Evolutionary conservation across 148 eudicot species (phyloP).

Genomic region (Amaranthus cruentus): DNA sequence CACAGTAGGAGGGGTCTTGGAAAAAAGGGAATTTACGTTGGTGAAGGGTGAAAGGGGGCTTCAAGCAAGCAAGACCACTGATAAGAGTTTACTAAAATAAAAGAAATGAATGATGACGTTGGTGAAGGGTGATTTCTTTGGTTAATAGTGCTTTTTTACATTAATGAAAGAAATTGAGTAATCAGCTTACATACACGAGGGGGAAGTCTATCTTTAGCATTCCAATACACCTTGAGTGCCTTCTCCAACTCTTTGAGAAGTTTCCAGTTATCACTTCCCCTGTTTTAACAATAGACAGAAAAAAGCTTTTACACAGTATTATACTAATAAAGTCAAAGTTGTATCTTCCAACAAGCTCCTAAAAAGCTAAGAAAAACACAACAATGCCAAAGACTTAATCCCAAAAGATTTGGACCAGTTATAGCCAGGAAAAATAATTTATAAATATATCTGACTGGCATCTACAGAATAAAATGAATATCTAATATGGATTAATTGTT

Average conservation of each 20-base stretch:
- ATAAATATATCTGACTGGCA: too few relatives aligned
- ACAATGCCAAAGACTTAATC: too few relatives aligned
- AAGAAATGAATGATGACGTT: too few relatives aligned
- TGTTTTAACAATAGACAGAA: slow-evolving; percentile 21
- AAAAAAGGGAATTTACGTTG: neutral
- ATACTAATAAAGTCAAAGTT: neutral
- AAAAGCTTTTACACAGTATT: neutral
- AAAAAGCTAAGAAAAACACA: too few relatives aligned
- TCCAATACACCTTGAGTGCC: slow-evolving; percentile 80
- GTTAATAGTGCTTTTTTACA: neutral
- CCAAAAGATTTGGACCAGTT: too few relatives aligned
- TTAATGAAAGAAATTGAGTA: neutral
- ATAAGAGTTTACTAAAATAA: too few relatives aligned
- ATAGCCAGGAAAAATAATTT: too few relatives aligned
- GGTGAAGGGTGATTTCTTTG: neutral
- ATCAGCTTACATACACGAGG: slow-evolving; percentile 64
- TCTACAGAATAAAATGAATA: neutral
- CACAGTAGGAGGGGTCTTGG: neutral
- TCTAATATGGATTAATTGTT: neutral
- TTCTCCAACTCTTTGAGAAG: slow-evolving; percentile 87
- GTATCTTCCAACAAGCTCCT: neutral
- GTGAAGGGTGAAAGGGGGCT: neutral
- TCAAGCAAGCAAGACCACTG: too few relatives aligned
- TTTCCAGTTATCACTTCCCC: slow-evolving; percentile 90
- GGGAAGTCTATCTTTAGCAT: slow-evolving; percentile 86